These are phyloP conservation scores for Tubosaeta brunneosetosa DNA, from an alignment of 768 basidiomycete species.

Conservation along the genomic window DNA sequence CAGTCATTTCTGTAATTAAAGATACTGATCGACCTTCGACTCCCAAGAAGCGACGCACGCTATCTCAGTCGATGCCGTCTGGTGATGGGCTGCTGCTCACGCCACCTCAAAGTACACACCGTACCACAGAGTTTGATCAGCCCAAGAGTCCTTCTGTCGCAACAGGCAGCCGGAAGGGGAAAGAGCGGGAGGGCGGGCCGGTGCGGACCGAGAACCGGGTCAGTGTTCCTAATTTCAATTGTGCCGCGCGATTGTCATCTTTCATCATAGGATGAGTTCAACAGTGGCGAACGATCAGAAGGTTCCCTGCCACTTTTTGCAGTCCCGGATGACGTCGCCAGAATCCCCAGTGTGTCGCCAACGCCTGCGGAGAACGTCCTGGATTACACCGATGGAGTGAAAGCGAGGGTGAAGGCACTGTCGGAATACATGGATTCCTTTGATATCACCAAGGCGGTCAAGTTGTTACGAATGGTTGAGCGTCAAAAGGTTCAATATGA, in stretches of 20 bases:
- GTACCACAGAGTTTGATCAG: not conserved
- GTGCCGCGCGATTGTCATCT: not conserved
- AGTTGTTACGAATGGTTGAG: slow-evolving; percentile 12
- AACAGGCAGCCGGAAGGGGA: slow-evolving; percentile 21
- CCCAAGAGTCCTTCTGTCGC: slow-evolving; percentile 1
- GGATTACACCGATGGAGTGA: slow-evolving; percentile 21
- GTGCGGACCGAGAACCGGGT: slow-evolving; percentile 9
- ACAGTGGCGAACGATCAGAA: not conserved
- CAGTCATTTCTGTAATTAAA: not conserved
- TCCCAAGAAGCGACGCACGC: slow-evolving; percentile 20
- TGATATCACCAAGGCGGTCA: slow-evolving; percentile 15
- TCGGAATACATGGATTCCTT: slow-evolving; percentile 27
- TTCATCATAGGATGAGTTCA: not conserved
- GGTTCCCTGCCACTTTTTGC: slow-evolving; percentile 20
- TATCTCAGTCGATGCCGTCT: not conserved
- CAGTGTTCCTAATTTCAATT: slow-evolving; percentile 2
- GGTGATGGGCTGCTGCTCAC: slow-evolving; percentile 14
- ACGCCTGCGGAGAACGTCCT: slow-evolving; percentile 25
- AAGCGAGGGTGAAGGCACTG: slow-evolving; percentile 19
- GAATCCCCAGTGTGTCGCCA: slow-evolving; percentile 16
- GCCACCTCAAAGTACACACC: slow-evolving; percentile 26
- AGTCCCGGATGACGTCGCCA: slow-evolving; percentile 9
- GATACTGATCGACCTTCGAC: slow-evolving; percentile 20
- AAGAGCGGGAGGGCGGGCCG: slow-evolving; percentile 18
- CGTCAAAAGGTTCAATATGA: slow-evolving; percentile 24